Evolutionary conservation across 2,329 filamentous ascomycete species (phyloP).

Genomic region (Paraphaeosphaeria sporulosa): DNA sequence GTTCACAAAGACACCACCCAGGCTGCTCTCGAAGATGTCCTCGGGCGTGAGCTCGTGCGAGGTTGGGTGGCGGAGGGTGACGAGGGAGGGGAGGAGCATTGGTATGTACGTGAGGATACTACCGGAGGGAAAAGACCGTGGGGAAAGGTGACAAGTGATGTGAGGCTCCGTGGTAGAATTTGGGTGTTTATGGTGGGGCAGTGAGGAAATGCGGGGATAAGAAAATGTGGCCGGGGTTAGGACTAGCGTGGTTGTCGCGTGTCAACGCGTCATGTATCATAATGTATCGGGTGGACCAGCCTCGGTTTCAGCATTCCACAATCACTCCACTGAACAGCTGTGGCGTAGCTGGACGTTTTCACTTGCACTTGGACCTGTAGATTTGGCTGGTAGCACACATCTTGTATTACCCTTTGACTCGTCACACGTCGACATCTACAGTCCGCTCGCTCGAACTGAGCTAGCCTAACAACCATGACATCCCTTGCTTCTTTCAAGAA

Average conservation of each 20-base stretch:
- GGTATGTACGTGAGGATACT: neutral
- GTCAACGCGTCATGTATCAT: slow-evolving; percentile 9
- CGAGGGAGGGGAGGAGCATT: slow-evolving; percentile 40
- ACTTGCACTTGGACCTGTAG: neutral
- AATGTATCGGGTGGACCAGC: neutral
- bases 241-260: slow-evolving; percentile 7
- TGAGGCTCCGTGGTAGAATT: neutral
- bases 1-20: slow-evolving; percentile 72
- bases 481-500: slow-evolving; percentile 64
- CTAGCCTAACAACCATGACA: slow-evolving; percentile 39
- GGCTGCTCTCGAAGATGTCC: slow-evolving; percentile 66
- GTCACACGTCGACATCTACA: neutral
- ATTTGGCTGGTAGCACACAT: neutral
- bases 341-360: neutral
- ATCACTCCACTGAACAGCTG: neutral
- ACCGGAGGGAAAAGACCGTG: neutral
- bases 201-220: neutral
- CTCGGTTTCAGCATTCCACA: neutral
- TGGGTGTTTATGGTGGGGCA: neutral
- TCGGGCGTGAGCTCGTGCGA: slow-evolving; percentile 56
- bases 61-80: slow-evolving; percentile 36
- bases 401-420: neutral
- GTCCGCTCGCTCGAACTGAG: neutral
- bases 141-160: too few species aligned
- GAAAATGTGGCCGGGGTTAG: neutral